Percentiles rank a stretch among this genome's conserved stretches.
phyloP scores from a whole-genome alignment of 805 yeast species.

The Lachancea nothofagi region DNA sequence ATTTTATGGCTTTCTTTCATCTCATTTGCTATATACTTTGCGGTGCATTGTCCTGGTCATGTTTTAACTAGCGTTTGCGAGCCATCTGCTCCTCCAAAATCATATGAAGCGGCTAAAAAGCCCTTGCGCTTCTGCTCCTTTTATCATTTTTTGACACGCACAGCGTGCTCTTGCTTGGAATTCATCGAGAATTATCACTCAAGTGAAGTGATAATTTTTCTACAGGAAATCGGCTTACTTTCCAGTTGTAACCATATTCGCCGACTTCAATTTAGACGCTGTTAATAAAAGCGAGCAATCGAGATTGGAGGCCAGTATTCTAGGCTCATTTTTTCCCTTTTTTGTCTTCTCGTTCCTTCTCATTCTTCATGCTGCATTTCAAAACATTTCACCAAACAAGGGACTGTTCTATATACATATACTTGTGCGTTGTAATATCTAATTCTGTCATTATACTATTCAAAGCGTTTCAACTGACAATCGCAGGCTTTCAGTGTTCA shows the following conservation, averaged over 20 bases:
- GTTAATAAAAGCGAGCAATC: background rate
- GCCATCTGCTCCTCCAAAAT: too few relatives aligned
- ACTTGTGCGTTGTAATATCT: slow-evolving; percentile 11
- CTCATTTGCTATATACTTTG: too few relatives aligned
- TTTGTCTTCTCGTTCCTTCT: slow-evolving; percentile 1
- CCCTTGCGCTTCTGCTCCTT: too few relatives aligned
- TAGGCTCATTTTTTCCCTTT: slow-evolving; percentile 5
- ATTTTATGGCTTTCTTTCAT: background rate
- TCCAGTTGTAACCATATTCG: slow-evolving; percentile 3
- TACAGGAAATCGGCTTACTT: slow-evolving; percentile 3
- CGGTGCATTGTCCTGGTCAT: too few relatives aligned
- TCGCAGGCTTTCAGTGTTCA: slow-evolving; percentile 5
- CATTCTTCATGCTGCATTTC: slow-evolving; percentile 7
- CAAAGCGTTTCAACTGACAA: background rate
- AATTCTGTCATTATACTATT: slow-evolving; percentile 3
- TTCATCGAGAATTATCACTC: too few relatives aligned
- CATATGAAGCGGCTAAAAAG: too few relatives aligned
- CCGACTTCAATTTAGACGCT: background rate
- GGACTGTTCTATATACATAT: slow-evolving; percentile 9
- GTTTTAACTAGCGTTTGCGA: too few relatives aligned
- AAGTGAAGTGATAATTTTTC: too few relatives aligned
- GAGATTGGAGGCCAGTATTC: background rate
- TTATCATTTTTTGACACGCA: too few relatives aligned
- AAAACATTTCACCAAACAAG: slow-evolving; percentile 4
- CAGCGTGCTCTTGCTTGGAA: too few relatives aligned